Evolutionary conservation across 179 eudicot genomes (phyloP), one percentile per base, ranked within the genome.

Genomic region (Vitellaria paradoxa): DNA sequence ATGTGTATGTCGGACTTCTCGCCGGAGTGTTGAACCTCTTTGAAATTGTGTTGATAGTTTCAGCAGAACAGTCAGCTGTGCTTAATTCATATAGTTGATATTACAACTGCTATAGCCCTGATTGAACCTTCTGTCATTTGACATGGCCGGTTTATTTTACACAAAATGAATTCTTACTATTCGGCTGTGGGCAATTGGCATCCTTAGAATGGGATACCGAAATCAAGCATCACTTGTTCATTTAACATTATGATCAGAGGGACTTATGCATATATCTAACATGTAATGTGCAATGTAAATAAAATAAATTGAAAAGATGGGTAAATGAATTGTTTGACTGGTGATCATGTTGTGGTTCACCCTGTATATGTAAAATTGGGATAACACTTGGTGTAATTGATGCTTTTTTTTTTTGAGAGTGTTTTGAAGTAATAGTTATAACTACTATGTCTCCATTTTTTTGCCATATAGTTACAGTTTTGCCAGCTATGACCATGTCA

Each of bases 1-100:
- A 88, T 76, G 68, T 47, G 5, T 40, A 15, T 61, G 15, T 17
- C 78, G 47, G 70, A 65, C 40, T 76, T 70, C 52, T 82, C 42
- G 21, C 37, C 24, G 80, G 65, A 73, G 23, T 21, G 70, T 30
- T 30, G 53, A 60, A 70, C n/a, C 7, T 59, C 5, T 64, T 47
- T 50, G 42, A 63, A 45, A 17, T 52, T 45, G 13, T 6, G 40
- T 61, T 7, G 55, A 26, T 67, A 17, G 47, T 37, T 37, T n/a
- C 7, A 20, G 18, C 56, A 68, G 37, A 4, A 30, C 15, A 20
- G 26, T 9, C 37, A 47, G 42, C 45, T 7, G 12, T 59, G 40
- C 45, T 45, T 74, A 46, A 12, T 73, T 57, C 50, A 42, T 52
- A 37, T 21, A 57, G 37, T 73, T 59, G 65, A 20, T 57, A 17